Percentiles rank a stretch among this genome's conserved stretches.
Conservation (phyloP, 768 basidiomycete genomes). For the Cytidiella melzeri region DNA sequence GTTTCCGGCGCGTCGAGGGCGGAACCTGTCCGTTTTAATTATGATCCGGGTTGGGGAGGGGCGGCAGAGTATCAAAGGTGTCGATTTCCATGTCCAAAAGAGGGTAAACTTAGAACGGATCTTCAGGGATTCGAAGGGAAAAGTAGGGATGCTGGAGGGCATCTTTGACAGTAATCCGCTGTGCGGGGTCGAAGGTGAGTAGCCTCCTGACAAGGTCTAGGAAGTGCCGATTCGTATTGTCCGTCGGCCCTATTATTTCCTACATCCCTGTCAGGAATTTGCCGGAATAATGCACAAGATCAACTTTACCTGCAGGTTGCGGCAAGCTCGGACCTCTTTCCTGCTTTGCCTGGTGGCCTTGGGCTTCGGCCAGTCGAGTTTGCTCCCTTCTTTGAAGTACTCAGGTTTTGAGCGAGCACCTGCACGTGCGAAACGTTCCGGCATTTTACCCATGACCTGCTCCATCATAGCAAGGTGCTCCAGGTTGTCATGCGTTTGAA, state of each 20-base stretch:
- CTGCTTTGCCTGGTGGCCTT: constrained; percentile 85
- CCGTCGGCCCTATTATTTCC: constrained; percentile 81
- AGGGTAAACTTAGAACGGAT: constrained; percentile 41
- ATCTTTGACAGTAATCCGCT: constrained; percentile 82
- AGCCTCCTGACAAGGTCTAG: constrained; percentile 83
- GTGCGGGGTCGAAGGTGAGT: constrained; percentile 84
- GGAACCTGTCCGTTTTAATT: constrained; percentile 9
- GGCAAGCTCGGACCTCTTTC: constrained; percentile 89
- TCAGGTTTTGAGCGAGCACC: constrained; percentile 82
- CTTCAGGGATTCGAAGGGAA: constrained; percentile 56
- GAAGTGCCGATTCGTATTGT: constrained; percentile 73
- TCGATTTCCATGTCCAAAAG: background rate
- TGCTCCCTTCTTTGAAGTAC: constrained; percentile 83
- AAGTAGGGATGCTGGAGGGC: constrained; percentile 90
- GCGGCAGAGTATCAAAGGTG: background rate
- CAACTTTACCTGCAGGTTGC: constrained; percentile 70
- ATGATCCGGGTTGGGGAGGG: background rate
- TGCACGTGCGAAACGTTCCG: constrained; percentile 71
- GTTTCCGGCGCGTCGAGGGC: background rate
- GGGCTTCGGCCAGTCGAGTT: constrained; percentile 89
- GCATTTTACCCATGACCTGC: constrained; percentile 98
- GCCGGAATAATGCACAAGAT: constrained; percentile 22
- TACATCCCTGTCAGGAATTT: constrained; percentile 22
- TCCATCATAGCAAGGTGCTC: constrained; percentile 99
- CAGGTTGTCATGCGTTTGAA: constrained; percentile 98